These are phyloP conservation scores for Debaryomyces castellii DNA, from an alignment of 805 yeast genomes.

Conservation along the genomic window DNA sequence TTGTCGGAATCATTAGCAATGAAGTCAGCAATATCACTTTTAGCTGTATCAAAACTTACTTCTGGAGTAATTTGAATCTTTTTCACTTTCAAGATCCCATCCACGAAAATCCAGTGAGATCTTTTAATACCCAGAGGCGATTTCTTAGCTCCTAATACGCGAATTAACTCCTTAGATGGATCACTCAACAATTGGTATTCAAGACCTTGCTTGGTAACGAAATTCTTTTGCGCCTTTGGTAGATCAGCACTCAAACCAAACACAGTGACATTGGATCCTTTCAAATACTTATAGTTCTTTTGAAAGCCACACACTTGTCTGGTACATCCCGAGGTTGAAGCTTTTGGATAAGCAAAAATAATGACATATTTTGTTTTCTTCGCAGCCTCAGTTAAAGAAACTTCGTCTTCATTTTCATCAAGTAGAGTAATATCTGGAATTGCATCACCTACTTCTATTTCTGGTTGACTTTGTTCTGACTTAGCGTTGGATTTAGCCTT, in stretches of 20 bases:
- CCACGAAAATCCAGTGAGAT: constrained; percentile 88
- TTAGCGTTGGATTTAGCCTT: constrained; percentile 9
- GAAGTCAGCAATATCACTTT: constrained; percentile 51
- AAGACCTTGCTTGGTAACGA: constrained; percentile 69
- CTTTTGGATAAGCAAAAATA: constrained; percentile 78
- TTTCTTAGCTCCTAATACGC: constrained; percentile 80
- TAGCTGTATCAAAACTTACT: constrained; percentile 58
- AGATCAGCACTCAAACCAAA: constrained; percentile 83
- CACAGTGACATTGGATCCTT: constrained; percentile 52
- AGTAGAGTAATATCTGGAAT: constrained; percentile 63
- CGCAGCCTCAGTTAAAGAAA: constrained; percentile 30
- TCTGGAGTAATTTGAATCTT: constrained; percentile 54
- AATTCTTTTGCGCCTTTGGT: constrained; percentile 74
- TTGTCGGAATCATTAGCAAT: constrained; percentile 15
- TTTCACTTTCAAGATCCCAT: constrained; percentile 63
- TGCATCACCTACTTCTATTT: constrained; percentile 54
- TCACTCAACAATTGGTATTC: constrained; percentile 78
- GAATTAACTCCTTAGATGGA: constrained; percentile 67
- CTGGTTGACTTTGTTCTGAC: constrained; percentile 9
- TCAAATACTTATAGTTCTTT: constrained; percentile 55
- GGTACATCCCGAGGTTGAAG: constrained; percentile 96
- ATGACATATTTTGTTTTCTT: constrained; percentile 33
- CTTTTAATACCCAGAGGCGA: constrained; percentile 73
- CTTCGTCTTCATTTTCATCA: constrained; percentile 69
- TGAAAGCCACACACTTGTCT: constrained; percentile 91